Percentiles rank a stretch among this genome's conserved stretches.
Evolutionary conservation across 495 filamentous ascomycete species (phyloP).

Genomic region (Achaetomiella virescens): DNA sequence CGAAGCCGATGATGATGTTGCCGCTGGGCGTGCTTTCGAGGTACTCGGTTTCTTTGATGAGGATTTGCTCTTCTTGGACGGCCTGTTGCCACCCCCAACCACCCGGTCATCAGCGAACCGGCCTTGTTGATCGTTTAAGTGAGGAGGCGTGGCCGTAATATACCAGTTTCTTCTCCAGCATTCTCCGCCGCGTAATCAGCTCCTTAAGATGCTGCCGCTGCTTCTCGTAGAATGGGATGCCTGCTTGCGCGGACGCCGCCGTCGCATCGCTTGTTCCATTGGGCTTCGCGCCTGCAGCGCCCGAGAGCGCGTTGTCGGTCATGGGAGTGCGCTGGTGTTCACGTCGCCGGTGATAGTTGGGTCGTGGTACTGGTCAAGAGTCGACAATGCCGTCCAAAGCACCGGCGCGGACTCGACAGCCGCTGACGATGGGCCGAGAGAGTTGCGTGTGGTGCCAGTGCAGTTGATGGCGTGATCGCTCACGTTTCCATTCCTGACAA

Average conservation of each 20-base stretch:
- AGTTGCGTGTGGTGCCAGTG: no score
- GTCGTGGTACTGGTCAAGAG: not conserved
- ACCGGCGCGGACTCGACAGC: no score
- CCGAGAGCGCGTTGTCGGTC: conserved; percentile 39
- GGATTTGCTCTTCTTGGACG: conserved; percentile 70
- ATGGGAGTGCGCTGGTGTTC: conserved; percentile 25
- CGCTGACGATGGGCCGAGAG: no score
- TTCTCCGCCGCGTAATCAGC: conserved; percentile 37
- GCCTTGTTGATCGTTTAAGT: not conserved
- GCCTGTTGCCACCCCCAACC: conserved; percentile 22
- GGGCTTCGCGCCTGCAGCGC: conserved; percentile 28
- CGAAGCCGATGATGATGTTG: conserved; percentile 96
- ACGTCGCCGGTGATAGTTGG: not conserved
- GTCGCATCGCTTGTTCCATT: conserved; percentile 24
- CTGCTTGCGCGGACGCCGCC: conserved; percentile 25
- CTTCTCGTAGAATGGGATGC: conserved; percentile 46
- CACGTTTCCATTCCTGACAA: no score
- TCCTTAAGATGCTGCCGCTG: conserved; percentile 45
- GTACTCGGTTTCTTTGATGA: conserved; percentile 76
- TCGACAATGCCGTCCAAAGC: no score
- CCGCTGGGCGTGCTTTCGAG: conserved; percentile 83
- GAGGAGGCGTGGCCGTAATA: no score
- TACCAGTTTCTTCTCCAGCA: conserved; percentile 42
- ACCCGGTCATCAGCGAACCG: not conserved
- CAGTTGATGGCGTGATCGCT: no score